Conservation (phyloP, 2,329 filamentous ascomycete species). For the Penicillium polonicum region DNA sequence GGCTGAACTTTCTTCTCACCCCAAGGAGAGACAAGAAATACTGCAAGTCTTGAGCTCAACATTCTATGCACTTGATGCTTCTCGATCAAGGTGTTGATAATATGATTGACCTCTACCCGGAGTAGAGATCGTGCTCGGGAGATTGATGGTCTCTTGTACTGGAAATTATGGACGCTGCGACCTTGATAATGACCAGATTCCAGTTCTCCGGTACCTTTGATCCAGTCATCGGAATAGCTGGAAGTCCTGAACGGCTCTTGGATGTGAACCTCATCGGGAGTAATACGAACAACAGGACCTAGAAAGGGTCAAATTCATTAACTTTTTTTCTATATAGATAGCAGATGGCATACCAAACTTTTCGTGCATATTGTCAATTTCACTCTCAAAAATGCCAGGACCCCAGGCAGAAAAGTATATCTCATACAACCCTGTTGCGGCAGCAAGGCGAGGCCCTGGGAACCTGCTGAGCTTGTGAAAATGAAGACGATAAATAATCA, state of each 20-base stretch:
- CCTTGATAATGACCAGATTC: neutral
- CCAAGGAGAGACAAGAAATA: neutral
- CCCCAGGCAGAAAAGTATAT: conserved; percentile 21
- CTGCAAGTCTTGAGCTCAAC: conserved; percentile 4
- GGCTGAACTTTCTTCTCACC: neutral
- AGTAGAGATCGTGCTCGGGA: conserved; percentile 17
- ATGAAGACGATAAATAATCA: conserved; percentile 23
- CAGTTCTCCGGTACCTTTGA: conserved; percentile 15
- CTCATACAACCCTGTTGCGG: conserved; percentile 24
- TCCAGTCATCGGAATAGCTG: conserved; percentile 16
- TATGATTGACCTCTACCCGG: conserved; percentile 16
- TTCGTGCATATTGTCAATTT: conserved; percentile 22
- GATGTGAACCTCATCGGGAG: conserved; percentile 24
- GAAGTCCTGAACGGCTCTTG: conserved; percentile 15
- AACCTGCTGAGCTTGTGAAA: conserved; percentile 22
- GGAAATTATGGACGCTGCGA: conserved; percentile 4
- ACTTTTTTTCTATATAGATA: neutral
- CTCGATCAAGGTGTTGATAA: conserved; percentile 15
- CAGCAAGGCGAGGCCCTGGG: conserved; percentile 23
- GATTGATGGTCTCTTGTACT: conserved; percentile 17
- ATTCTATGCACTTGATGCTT: conserved; percentile 16
- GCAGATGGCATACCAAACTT: conserved; percentile 16
- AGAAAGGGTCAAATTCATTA: neutral
- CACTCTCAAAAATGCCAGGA: conserved; percentile 14
- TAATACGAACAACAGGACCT: conserved; percentile 27